Evolutionary conservation across 1,284 basidiomycete species (phyloP), one percentile per base, ranked within the genome.

Genomic region (Megacollybia platyphylla): DNA sequence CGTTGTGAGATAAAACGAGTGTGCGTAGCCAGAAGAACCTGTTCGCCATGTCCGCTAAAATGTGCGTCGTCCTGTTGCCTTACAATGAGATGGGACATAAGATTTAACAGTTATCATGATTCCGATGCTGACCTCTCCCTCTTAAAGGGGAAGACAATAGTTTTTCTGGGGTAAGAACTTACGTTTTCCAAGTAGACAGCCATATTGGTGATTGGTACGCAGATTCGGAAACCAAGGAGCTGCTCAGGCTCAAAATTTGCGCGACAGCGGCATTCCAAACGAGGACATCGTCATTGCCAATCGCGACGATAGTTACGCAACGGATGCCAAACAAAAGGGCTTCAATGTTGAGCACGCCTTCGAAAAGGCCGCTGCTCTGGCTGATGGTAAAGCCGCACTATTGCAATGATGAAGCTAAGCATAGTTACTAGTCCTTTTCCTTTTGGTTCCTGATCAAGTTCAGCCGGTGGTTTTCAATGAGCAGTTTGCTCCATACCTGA

Each of bases 141-240:
- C 30, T 56, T 79, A 41, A 57, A 63, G 35, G 62, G 58, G 49
- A 79, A 72, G 59, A 70, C 60, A 6, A 73, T 79, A 42, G 72
- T 78, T 13, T 79, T 79, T 58, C 56, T 79, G 27, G 76, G 77
- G 76, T 75, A 54, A 38, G 58, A 5, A 8, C 1, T 11, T 24
- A 26, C 9, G n/a, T 4, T 24, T 38, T 38, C 18, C 11, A 10
- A 3, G 5, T 4, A 26, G 10, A 26, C n/a, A 15, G 10, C 20
- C 5, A 38, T 15, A 36, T 6, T n/a, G 2, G 15, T 15, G 15
- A 15, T 15, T 15, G 15, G 15, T 37, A 42, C 27, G 28, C 43
- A 79, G 76, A 5, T 79, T 77, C 53, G 76, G 76, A 39, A 79
- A 79, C 55, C 76, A 79, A 55, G 76, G 76, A 27, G 71, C 77